These are phyloP conservation scores for Ilyonectria robusta DNA, from an alignment of 2,329 filamentous ascomycete species.

Conservation along the genomic window DNA sequence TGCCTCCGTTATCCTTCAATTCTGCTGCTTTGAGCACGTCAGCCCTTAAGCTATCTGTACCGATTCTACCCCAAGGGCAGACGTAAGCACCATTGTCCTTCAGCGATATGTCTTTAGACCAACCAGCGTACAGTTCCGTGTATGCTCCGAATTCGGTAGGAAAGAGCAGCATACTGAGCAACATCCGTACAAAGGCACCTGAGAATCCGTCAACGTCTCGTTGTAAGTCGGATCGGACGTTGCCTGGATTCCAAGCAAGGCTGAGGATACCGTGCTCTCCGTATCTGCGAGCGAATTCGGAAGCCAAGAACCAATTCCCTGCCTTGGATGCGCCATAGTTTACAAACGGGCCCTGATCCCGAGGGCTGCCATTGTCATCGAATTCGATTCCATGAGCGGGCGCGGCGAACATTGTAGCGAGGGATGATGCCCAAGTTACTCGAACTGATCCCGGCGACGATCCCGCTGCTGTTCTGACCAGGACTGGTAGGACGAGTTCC, in stretches of 20 bases:
- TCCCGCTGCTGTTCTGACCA: conserved; percentile 49
- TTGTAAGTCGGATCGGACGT: no score
- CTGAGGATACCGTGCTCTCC: conserved; percentile 24
- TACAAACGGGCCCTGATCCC: conserved; percentile 24
- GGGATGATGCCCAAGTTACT: conserved; percentile 49
- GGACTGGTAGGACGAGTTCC: conserved; percentile 40
- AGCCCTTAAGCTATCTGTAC: no score
- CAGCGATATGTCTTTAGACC: conserved; percentile 32
- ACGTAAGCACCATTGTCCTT: conserved; percentile 16
- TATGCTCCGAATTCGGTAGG: conserved; percentile 53
- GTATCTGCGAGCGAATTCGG: conserved; percentile 45
- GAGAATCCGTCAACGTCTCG: no score
- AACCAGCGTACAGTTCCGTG: conserved; percentile 60
- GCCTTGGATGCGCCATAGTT: conserved; percentile 48
- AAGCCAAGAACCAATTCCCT: conserved; percentile 42
- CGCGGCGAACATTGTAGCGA: not conserved
- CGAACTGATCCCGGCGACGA: conserved; percentile 48
- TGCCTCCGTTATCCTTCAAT: no score
- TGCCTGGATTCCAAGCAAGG: conserved; percentile 4
- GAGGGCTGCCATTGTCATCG: conserved; percentile 41
- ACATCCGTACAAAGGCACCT: no score
- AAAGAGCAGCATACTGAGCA: no score
- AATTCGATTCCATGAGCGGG: conserved; percentile 12
- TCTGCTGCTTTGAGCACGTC: no score
- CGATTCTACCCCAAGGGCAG: no score